phyloP scores from a whole-genome alignment of 495 filamentous ascomycete species.

The Trypethelium eluteriae region DNA sequence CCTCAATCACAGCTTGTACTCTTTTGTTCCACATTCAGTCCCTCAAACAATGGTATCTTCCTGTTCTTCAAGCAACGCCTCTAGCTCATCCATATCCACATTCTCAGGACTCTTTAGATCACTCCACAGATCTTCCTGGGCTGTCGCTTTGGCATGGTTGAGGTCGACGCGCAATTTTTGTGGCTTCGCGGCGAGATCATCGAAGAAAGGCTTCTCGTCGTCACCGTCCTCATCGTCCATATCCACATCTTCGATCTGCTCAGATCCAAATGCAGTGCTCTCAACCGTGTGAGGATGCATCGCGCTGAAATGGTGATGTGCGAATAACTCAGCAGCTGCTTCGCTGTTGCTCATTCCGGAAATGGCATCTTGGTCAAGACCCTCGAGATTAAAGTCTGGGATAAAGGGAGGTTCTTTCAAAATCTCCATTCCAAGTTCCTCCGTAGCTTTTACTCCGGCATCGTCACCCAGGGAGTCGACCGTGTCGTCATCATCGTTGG shows the following conservation, averaged over 20 bases:
- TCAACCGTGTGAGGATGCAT: neutral
- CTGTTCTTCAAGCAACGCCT: conserved; percentile 59
- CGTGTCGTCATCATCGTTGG: conserved; percentile 16
- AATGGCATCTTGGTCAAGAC: conserved; percentile 17
- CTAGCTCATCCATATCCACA: conserved; percentile 85
- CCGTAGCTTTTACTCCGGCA: neutral
- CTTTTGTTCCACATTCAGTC: neutral
- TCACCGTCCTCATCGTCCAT: conserved; percentile 15
- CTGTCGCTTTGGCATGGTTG: conserved; percentile 6
- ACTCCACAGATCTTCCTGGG: conserved; percentile 38
- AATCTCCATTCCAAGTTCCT: neutral
- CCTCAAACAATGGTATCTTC: neutral
- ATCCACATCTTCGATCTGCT: conserved; percentile 12
- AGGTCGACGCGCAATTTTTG: conserved; percentile 7
- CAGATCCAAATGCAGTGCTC: neutral
- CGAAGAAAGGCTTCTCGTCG: neutral
- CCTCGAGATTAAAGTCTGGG: neutral
- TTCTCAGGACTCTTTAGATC: conserved; percentile 73
- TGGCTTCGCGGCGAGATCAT: conserved; percentile 7
- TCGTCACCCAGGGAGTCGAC: conserved; percentile 15
- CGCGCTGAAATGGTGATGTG: conserved; percentile 15
- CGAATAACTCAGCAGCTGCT: conserved; percentile 39
- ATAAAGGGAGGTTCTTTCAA: neutral
- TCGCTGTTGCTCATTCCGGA: conserved; percentile 31
- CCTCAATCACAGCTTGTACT: neutral